phyloP scores from a whole-genome alignment of 106 monocot species.

The Acorus gramineus region DNA sequence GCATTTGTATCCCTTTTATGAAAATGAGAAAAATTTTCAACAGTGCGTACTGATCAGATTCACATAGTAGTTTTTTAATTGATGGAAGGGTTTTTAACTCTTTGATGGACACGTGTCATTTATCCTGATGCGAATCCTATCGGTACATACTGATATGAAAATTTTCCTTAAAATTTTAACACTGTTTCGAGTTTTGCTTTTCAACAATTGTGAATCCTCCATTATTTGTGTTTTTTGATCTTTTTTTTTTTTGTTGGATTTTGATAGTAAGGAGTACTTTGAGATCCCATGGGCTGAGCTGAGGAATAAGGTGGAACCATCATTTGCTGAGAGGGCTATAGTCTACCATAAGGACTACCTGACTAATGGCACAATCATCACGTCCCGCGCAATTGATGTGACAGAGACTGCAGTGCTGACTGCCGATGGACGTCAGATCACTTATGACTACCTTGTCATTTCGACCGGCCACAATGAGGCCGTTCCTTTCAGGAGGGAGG shows the following conservation, averaged over 20 bases:
- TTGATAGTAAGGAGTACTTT: constrained; percentile 56
- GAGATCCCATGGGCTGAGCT: constrained; percentile 66
- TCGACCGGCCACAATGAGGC: constrained; percentile 22
- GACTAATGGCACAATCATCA: constrained; percentile 16
- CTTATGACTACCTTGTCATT: constrained; percentile 34
- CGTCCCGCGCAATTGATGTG: constrained; percentile 20
- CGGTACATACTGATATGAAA: too few relatives aligned
- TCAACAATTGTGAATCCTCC: too few relatives aligned
- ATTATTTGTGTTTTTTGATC: too few relatives aligned
- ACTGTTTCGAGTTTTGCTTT: too few relatives aligned
- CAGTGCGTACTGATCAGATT: too few relatives aligned
- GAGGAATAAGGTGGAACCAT: constrained; percentile 37
- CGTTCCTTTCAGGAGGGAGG: not conserved
- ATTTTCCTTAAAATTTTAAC: too few relatives aligned
- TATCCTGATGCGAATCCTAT: too few relatives aligned
- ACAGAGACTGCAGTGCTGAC: constrained; percentile 20
- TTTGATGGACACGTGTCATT: too few relatives aligned
- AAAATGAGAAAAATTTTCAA: too few relatives aligned
- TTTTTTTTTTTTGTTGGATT: not conserved
- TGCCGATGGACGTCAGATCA: constrained; percentile 10
- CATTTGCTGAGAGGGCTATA: constrained; percentile 30
- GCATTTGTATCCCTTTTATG: too few relatives aligned
- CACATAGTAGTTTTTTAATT: too few relatives aligned
- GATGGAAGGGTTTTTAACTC: too few relatives aligned
- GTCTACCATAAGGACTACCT: constrained; percentile 34